phyloP scores from a whole-genome alignment of 345 rosid genomes.

The Anacardium occidentale region DNA sequence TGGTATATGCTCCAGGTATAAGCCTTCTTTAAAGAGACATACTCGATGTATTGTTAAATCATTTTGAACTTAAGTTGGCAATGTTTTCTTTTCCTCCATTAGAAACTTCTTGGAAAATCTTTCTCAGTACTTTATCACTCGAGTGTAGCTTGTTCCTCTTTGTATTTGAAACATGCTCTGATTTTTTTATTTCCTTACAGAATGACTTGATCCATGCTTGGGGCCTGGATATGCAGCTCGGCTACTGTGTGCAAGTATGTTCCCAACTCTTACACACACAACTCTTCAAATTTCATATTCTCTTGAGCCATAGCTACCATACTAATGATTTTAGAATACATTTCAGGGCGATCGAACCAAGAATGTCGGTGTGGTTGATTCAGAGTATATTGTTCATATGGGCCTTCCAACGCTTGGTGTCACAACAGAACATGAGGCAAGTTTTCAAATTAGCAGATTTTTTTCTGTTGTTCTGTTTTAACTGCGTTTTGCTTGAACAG shows the following conservation, averaged over 20 bases:
- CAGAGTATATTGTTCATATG: constrained; percentile 79
- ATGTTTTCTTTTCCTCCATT: not conserved
- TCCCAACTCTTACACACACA: not conserved
- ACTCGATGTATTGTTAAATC: not conserved
- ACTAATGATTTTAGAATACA: constrained; percentile 11
- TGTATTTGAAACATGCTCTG: not conserved
- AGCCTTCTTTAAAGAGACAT: too few species aligned
- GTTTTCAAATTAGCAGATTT: constrained; percentile 17
- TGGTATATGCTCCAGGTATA: constrained; percentile 98
- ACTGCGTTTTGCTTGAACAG: not conserved
- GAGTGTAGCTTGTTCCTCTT: not conserved
- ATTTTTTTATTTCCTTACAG: constrained; percentile 34
- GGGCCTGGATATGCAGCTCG: constrained; percentile 88
- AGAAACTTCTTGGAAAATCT: not conserved
- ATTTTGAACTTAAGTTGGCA: not conserved
- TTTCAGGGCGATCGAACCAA: constrained; percentile 80
- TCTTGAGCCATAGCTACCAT: not conserved
- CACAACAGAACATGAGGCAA: constrained; percentile 35
- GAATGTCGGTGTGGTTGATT: constrained; percentile 90
- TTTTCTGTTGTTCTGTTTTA: not conserved
- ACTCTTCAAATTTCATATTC: constrained; percentile 1
- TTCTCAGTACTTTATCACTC: not conserved
- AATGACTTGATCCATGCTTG: constrained; percentile 93
- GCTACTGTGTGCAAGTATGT: constrained; percentile 86
- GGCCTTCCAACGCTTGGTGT: constrained; percentile 83